phyloP scores from a whole-genome alignment of 176 grass and related monocot species.

The Zea mays region DNA sequence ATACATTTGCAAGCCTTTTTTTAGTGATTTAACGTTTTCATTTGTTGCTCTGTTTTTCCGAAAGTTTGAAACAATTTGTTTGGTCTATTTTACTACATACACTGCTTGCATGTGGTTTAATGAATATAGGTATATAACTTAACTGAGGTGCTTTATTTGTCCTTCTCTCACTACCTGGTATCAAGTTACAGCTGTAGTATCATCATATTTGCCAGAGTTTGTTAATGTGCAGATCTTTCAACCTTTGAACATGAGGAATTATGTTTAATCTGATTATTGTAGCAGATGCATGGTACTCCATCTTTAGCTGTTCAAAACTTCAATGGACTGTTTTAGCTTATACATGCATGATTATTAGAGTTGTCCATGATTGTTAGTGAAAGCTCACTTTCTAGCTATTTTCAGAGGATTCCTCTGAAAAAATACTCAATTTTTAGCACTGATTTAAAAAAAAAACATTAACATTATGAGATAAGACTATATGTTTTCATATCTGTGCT shows the following conservation, averaged over 20 bases:
- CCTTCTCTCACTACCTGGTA: neutral
- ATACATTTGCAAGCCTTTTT: neutral
- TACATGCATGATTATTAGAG: neutral
- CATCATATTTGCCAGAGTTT: neutral
- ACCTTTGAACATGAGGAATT: neutral
- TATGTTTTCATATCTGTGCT: neutral
- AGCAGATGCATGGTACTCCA: neutral
- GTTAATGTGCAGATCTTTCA: neutral
- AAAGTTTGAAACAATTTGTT: neutral
- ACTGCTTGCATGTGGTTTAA: too few species aligned
- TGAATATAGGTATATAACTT: too few species aligned
- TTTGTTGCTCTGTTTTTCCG: too few species aligned
- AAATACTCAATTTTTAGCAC: neutral
- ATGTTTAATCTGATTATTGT: neutral
- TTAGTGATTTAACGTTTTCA: neutral
- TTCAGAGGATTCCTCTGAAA: neutral
- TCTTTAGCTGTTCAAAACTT: neutral
- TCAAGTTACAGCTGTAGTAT: neutral
- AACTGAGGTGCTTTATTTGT: neutral
- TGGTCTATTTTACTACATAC: too few species aligned
- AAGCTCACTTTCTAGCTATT: neutral
- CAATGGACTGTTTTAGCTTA: neutral
- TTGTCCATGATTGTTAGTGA: neutral
- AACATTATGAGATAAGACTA: neutral
- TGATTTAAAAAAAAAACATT: neutral